Percentiles rank a stretch among this genome's conserved stretches.
These are phyloP conservation scores for Dipodascus geniculatus DNA, from an alignment of 805 yeast species.

Conservation along the genomic window DNA sequence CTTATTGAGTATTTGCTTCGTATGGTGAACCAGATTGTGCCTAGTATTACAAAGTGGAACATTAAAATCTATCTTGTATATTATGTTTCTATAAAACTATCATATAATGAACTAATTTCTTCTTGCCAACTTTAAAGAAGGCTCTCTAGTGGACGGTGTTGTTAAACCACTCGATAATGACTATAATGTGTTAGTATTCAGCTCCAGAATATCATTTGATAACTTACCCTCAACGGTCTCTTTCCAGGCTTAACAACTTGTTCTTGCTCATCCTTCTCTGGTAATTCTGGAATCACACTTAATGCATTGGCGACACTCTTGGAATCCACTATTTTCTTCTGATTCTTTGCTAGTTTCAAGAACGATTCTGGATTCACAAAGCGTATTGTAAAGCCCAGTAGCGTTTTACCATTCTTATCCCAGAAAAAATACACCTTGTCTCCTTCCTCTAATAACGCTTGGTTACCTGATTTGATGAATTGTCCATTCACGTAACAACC, in stretches of 20 bases:
- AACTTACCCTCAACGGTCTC: neutral
- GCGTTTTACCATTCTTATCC: neutral
- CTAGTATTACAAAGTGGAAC: too few relatives aligned
- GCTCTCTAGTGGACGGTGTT: neutral
- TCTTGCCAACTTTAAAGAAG: neutral
- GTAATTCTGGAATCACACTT: neutral
- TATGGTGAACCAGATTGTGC: too few relatives aligned
- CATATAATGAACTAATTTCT: neutral
- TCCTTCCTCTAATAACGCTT: slow-evolving; percentile 47
- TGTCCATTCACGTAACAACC: slow-evolving; percentile 59
- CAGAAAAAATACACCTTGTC: slow-evolving; percentile 30
- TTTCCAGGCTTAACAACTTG: neutral
- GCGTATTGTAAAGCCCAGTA: neutral
- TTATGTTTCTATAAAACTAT: neutral
- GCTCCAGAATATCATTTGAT: neutral
- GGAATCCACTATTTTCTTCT: neutral
- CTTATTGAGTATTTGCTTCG: too few relatives aligned
- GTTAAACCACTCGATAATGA: neutral
- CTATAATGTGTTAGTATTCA: neutral
- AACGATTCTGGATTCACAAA: neutral
- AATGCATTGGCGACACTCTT: neutral
- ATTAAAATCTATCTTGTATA: neutral
- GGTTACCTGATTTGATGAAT: slow-evolving; percentile 49
- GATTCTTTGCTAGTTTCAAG: neutral
- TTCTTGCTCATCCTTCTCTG: neutral